Evolutionary conservation across 2,329 filamentous ascomycete species (phyloP).

Genomic region (Pseudogymnoascus destructans): DNA sequence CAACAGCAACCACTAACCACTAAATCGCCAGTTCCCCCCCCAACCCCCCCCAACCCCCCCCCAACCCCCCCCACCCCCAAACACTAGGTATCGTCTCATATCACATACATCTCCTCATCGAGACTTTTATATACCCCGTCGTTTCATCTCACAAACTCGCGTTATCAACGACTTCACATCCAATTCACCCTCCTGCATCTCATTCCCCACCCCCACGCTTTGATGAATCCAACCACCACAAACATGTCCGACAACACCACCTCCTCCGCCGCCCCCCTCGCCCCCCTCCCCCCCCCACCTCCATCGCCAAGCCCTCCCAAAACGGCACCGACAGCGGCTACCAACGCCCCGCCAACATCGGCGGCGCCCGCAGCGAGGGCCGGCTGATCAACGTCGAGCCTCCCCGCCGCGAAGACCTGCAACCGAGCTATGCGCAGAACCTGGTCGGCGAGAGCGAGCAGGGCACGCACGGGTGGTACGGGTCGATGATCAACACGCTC

Average conservation of each 20-base stretch:
- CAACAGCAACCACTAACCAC: too few species aligned
- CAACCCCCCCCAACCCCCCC: neutral
- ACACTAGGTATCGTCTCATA: neutral
- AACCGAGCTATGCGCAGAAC: conserved; percentile 54
- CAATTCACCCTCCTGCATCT: neutral
- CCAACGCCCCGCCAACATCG: neutral
- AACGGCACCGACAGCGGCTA: neutral
- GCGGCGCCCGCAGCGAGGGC: conserved; percentile 17
- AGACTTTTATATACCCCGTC: neutral
- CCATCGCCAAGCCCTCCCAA: neutral
- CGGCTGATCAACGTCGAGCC: conserved; percentile 61
- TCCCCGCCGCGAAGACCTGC: conserved; percentile 68
- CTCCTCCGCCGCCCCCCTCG: neutral
- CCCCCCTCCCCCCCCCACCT: neutral
- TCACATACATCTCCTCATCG: neutral
- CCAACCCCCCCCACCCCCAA: neutral
- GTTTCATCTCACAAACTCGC: neutral
- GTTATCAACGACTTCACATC: neutral
- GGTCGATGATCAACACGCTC: conserved; percentile 66
- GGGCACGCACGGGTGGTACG: conserved; percentile 75
- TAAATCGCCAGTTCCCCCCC: neutral
- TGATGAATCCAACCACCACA: neutral
- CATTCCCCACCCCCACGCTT: neutral
- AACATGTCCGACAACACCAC: neutral
- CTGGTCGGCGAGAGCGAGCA: conserved; percentile 52